phyloP scores from a whole-genome alignment of 129 eudicot species.

The Deinandra increscens region DNA sequence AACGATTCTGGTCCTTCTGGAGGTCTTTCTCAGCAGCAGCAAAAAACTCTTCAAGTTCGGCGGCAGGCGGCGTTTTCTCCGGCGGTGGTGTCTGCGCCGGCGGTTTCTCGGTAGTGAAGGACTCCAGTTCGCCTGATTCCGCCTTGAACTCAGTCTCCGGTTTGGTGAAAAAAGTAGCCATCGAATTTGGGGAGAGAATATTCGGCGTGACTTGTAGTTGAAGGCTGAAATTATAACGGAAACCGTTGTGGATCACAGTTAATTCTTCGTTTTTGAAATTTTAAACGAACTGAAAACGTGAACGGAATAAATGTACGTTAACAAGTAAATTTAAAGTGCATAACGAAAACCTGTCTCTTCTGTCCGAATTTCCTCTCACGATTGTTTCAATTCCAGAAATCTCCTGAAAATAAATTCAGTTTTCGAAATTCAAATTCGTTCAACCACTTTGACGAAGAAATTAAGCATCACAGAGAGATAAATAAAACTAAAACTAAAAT shows the following conservation, averaged over 20 bases:
- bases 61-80: slow-evolving; percentile 63
- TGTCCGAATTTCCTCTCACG: slow-evolving; percentile 28
- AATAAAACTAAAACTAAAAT: background rate
- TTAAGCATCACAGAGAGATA: slow-evolving; percentile 7
- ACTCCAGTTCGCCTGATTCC: slow-evolving; percentile 48
- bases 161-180: slow-evolving; percentile 34
- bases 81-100: slow-evolving; percentile 26
- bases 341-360: slow-evolving; percentile 47
- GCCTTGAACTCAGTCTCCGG: slow-evolving; percentile 40
- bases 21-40: slow-evolving; percentile 59
- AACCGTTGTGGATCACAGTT: slow-evolving; percentile 35
- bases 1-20: slow-evolving; percentile 51
- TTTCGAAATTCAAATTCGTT: slow-evolving; percentile 32
- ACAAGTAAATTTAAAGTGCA: slow-evolving; percentile 20
- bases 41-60: slow-evolving; percentile 79
- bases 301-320: slow-evolving; percentile 1
- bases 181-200: slow-evolving; percentile 6
- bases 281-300: slow-evolving; percentile 34
- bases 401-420: slow-evolving; percentile 31
- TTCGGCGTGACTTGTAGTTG: background rate
- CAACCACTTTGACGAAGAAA: background rate
- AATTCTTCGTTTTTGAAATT: slow-evolving; percentile 23
- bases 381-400: slow-evolving; percentile 31
- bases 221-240: slow-evolving; percentile 28
- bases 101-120: slow-evolving; percentile 28